Percentiles rank a stretch among this genome's conserved stretches.
Evolutionary conservation across 192 early-diverging fungal genomes (phyloP).

Genomic region (Coemansia umbellata): DNA sequence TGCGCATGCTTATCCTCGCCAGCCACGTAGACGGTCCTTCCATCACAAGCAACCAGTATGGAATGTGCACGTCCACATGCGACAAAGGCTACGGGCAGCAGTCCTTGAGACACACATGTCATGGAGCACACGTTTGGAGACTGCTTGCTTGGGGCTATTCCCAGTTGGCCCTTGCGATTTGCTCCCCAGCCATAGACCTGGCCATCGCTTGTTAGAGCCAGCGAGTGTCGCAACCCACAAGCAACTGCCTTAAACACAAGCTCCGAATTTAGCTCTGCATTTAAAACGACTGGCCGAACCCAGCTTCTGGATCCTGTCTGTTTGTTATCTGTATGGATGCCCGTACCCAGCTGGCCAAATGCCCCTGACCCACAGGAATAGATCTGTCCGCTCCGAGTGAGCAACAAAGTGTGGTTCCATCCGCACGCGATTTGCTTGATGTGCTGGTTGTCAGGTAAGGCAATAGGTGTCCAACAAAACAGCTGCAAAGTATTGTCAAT

Average conservation of each 20-base stretch:
- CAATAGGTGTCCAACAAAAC: too few relatives aligned
- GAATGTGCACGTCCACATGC: conserved; percentile 67
- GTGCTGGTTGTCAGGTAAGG: too few relatives aligned
- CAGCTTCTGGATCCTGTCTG: not conserved
- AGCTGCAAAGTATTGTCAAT: too few relatives aligned
- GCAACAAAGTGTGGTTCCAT: conserved; percentile 46
- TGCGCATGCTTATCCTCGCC: conserved; percentile 68
- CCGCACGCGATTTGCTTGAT: conserved; percentile 34
- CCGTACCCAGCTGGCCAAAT: conserved; percentile 34
- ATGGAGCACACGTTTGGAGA: not conserved
- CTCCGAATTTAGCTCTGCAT: not conserved
- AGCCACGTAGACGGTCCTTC: conserved; percentile 46
- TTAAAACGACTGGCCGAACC: not conserved
- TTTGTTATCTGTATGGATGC: not conserved
- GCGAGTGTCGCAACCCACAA: conserved; percentile 63
- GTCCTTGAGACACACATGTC: conserved; percentile 1
- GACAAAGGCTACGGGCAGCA: conserved; percentile 50
- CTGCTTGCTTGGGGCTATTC: conserved; percentile 1
- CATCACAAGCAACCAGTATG: conserved; percentile 46
- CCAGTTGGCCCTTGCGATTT: conserved; percentile 63
- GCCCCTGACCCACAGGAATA: conserved; percentile 18
- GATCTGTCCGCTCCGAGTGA: conserved; percentile 12
- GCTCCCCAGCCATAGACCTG: conserved; percentile 61
- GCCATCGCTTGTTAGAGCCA: conserved; percentile 50
- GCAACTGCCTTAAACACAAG: conserved; percentile 48